Conservation (phyloP, 140 eudicot genomes). For the Erigeron philadelphicus region DNA sequence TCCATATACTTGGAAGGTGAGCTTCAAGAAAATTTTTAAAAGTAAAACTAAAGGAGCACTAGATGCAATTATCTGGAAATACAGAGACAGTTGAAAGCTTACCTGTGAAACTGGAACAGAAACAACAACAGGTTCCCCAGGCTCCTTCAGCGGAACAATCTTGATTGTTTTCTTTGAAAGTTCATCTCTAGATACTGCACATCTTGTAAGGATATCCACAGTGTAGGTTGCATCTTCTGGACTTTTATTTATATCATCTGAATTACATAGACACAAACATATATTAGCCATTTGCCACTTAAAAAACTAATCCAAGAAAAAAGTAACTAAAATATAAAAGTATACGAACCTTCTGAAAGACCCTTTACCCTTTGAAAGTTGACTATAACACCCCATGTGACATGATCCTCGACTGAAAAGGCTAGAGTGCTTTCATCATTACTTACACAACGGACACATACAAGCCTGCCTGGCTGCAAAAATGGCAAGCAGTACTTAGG, state of each 20-base stretch:
- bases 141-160: conserved; percentile 65
- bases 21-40: no score
- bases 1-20: no score
- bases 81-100: conserved; percentile 21
- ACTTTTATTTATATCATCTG: conserved; percentile 75
- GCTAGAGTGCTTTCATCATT: conserved; percentile 45
- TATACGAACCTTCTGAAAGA: conserved; percentile 66
- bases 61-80: not conserved
- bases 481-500: conserved; percentile 94
- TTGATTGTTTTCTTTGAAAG: conserved; percentile 56
- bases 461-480: conserved; percentile 98
- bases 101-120: conserved; percentile 87
- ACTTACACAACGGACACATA: conserved; percentile 48
- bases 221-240: conserved; percentile 92
- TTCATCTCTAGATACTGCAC: conserved; percentile 63
- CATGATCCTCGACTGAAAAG: conserved; percentile 65
- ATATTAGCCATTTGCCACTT: not conserved
- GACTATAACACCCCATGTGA: conserved; percentile 94
- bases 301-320: not conserved
- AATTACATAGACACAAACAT: conserved; percentile 20
- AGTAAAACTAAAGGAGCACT: no score
- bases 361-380: conserved; percentile 77
- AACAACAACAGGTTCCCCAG: conserved; percentile 88
- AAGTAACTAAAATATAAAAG: not conserved
- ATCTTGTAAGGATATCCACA: conserved; percentile 79